phyloP scores from a whole-genome alignment of 2,329 filamentous ascomycete species.

The Monilinia vaccinii-corymbosi region DNA sequence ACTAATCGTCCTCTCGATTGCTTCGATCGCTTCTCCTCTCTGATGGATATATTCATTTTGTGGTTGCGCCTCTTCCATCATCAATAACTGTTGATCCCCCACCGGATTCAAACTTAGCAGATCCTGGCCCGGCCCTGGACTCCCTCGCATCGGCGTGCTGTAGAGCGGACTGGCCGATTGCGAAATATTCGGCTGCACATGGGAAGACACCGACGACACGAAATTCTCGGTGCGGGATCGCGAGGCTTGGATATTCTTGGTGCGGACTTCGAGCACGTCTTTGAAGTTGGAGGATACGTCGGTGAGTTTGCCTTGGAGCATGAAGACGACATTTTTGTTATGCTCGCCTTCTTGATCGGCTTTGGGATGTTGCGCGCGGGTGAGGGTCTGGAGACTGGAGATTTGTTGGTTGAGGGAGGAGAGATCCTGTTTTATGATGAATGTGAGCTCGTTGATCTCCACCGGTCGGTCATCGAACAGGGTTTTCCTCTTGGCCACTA shows the following conservation, averaged over 20 bases:
- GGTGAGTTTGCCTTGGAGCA: slow-evolving; percentile 83
- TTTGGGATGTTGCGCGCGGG: slow-evolving; percentile 64
- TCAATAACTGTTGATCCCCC: slow-evolving; percentile 77
- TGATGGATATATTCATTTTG: slow-evolving; percentile 87
- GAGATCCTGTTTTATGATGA: slow-evolving; percentile 95
- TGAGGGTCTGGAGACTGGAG: slow-evolving; percentile 67
- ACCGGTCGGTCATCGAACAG: slow-evolving; percentile 95
- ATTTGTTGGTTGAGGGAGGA: slow-evolving; percentile 82
- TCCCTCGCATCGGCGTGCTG: slow-evolving; percentile 61
- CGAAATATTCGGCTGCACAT: slow-evolving; percentile 57
- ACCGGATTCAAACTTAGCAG: slow-evolving; percentile 76
- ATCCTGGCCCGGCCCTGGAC: slow-evolving; percentile 57
- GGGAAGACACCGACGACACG: slow-evolving; percentile 77
- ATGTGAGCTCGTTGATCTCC: slow-evolving; percentile 94
- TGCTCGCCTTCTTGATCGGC: slow-evolving; percentile 83
- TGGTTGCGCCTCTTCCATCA: slow-evolving; percentile 87
- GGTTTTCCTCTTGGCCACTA: slow-evolving; percentile 90
- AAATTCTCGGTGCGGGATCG: slow-evolving; percentile 92
- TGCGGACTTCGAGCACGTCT: slow-evolving; percentile 89
- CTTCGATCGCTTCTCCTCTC: slow-evolving; percentile 89
- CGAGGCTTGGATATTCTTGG: slow-evolving; percentile 95
- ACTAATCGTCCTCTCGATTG: slow-evolving; percentile 89
- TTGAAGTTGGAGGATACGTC: slow-evolving; percentile 95
- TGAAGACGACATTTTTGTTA: slow-evolving; percentile 92
- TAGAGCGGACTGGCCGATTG: slow-evolving; percentile 82